phyloP scores from a whole-genome alignment of 768 basidiomycete genomes.

The Suillus discolor region DNA sequence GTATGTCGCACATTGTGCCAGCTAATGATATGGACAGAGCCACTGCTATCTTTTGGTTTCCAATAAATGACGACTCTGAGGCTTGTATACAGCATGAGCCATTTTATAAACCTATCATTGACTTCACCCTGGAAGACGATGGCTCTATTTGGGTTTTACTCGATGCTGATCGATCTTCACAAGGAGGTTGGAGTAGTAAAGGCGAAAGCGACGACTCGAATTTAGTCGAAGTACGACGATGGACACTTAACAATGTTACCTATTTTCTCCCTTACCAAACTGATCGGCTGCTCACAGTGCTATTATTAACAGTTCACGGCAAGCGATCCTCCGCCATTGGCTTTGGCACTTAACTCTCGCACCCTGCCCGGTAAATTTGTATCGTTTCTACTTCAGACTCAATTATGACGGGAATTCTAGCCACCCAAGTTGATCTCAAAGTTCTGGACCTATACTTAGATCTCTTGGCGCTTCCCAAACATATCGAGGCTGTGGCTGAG shows the following conservation, averaged over 20 bases:
- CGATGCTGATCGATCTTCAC: constrained; percentile 45
- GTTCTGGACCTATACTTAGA: constrained; percentile 62
- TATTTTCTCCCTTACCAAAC: not conserved
- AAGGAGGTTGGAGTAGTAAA: constrained; percentile 15
- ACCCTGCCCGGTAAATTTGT: constrained; percentile 46
- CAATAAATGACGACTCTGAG: constrained; percentile 22
- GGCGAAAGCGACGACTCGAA: constrained; percentile 18
- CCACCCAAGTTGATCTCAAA: constrained; percentile 49
- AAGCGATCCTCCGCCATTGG: constrained; percentile 30
- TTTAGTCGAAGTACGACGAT: constrained; percentile 34
- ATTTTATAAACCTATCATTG: constrained; percentile 60
- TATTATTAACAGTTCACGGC: constrained; percentile 21
- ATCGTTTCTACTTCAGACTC: not conserved
- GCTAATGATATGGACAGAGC: constrained; percentile 43
- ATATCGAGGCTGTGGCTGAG: constrained; percentile 47
- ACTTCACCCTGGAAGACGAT: constrained; percentile 48
- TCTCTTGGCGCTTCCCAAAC: constrained; percentile 63
- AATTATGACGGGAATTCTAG: constrained; percentile 33
- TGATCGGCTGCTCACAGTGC: not conserved
- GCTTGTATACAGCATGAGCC: constrained; percentile 43
- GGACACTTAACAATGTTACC: constrained; percentile 45
- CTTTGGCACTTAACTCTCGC: constrained; percentile 50
- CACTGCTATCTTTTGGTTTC: constrained; percentile 64
- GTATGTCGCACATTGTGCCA: not conserved
- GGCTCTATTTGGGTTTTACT: constrained; percentile 48